Evolutionary conservation across 805 yeast genomes (phyloP).

Genomic region (Metschnikowia santaceciliae): DNA sequence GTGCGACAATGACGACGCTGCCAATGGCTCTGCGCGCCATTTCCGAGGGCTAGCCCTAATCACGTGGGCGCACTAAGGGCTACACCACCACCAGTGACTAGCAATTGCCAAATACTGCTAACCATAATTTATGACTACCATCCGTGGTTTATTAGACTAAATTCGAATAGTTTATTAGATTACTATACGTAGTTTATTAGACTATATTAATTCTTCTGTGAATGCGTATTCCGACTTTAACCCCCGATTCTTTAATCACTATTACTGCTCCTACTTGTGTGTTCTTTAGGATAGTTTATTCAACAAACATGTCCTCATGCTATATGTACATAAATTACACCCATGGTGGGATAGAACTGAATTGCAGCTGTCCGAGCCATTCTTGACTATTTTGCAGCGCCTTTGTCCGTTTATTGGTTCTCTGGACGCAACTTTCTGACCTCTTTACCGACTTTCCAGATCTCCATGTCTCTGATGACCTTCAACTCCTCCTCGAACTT

Average conservation of each 20-base stretch:
- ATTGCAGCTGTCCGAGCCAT: slow-evolving; percentile 31
- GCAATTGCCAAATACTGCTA: no score
- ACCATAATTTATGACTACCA: no score
- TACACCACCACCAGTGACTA: neutral
- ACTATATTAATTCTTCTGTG: no score
- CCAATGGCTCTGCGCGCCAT: neutral
- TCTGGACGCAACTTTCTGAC: slow-evolving; percentile 99
- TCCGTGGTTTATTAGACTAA: no score
- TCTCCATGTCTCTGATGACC: slow-evolving; percentile 94
- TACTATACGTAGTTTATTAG: no score
- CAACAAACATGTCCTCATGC: slow-evolving; percentile 43
- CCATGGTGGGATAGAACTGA: slow-evolving; percentile 12
- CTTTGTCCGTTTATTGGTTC: slow-evolving; percentile 61
- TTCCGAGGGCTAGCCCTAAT: slow-evolving; percentile 12
- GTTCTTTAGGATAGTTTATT: slow-evolving; percentile 33
- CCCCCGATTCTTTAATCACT: no score
- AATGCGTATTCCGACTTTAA: no score
- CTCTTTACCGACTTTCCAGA: slow-evolving; percentile 99
- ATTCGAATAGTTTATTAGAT: no score
- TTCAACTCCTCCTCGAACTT: slow-evolving; percentile 91
- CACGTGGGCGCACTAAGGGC: slow-evolving; percentile 12
- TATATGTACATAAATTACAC: slow-evolving; percentile 16
- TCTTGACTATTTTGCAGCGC: slow-evolving; percentile 30
- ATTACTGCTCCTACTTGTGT: no score
- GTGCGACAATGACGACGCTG: neutral